These are phyloP conservation scores for Nakazawaea wickerhamii DNA, from an alignment of 805 yeast genomes.

Conservation along the genomic window DNA sequence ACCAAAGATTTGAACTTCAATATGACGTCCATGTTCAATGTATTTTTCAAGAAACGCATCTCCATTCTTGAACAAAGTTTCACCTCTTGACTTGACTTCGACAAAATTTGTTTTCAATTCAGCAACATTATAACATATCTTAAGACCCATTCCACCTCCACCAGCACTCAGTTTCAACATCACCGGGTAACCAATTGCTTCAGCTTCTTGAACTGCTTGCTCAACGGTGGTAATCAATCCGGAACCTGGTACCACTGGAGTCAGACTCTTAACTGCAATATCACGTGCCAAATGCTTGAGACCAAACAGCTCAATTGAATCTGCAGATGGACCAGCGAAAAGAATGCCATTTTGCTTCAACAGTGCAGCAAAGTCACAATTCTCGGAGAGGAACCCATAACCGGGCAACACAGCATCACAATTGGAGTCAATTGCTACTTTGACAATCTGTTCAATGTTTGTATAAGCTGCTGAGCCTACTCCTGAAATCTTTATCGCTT, in stretches of 20 bases:
- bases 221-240: slow-evolving; percentile 15
- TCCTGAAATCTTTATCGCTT: slow-evolving; percentile 20
- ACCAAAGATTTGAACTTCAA: slow-evolving; percentile 26
- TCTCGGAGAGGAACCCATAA: slow-evolving; percentile 35
- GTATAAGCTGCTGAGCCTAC: slow-evolving; percentile 24
- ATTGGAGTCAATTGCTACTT: slow-evolving; percentile 24
- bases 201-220: slow-evolving; percentile 16
- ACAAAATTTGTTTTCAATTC: slow-evolving; percentile 17
- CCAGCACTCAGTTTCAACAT: slow-evolving; percentile 27
- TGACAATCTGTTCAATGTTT: slow-evolving; percentile 19
- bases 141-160: slow-evolving; percentile 28
- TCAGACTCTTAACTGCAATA: slow-evolving; percentile 19
- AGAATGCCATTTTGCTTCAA: slow-evolving; percentile 16
- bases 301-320: slow-evolving; percentile 23
- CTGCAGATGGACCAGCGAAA: slow-evolving; percentile 24
- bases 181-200: slow-evolving; percentile 22
- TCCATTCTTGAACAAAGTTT: slow-evolving; percentile 19
- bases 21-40: slow-evolving; percentile 22
- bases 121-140: slow-evolving; percentile 16
- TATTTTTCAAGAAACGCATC: slow-evolving; percentile 24
- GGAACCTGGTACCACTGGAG: slow-evolving; percentile 25
- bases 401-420: slow-evolving; percentile 35
- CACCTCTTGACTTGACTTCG: slow-evolving; percentile 23
- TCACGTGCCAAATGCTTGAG: slow-evolving; percentile 23
- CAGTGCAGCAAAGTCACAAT: slow-evolving; percentile 19